Evolutionary conservation across 2,329 filamentous ascomycete genomes (phyloP), one percentile per base, ranked within the genome.

Genomic region (Leptographium radiaticola): DNA sequence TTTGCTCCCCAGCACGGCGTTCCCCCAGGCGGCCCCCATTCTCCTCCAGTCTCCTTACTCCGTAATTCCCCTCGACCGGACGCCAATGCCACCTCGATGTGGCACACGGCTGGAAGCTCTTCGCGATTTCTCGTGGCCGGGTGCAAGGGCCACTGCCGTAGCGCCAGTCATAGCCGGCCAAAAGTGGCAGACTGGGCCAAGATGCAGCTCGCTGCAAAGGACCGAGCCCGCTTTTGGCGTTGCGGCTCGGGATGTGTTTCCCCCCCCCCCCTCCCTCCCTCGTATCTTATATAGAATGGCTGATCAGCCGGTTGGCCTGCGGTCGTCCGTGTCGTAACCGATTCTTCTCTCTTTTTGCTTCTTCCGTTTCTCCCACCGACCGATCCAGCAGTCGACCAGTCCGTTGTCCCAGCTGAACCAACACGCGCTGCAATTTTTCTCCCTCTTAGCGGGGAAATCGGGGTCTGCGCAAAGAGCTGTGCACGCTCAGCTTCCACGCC

Each of bases 51-150:
- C 25, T 25, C 25, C 25, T 25, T 25, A 2, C 25, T n/a, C 53
- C 54, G 49, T 56, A 49, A 57, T 62, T 62, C 61, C 62, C 57
- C 61, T 63, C 61, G 62, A 59, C 62, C 62, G 62, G 61, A 53
- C 45, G 30, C 42, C 54, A 59, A 47, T 49, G 49, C 39, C 13
- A n/a, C 25, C 25, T 25, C 25, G 3, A 25, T 25, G 25, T 25
- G 25, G 25, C 25, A 25, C 25, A 25, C 25, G 25, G 25, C 25
- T 25, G 25, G 25, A 25, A 25, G 2, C 25, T 25, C 25, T 25
- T 5, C 5, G 25, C 25, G 25, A 25, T 25, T 25, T 25, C 25
- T 25, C 25, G 25, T 25, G 40, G 18, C 18, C 40, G 40, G 40
- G 40, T 43, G 40, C 40, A 43, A 20, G 40, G 40, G 18, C 12